Conservation (phyloP, 257 asterid genomes). For the Fraxinus excelsior region DNA sequence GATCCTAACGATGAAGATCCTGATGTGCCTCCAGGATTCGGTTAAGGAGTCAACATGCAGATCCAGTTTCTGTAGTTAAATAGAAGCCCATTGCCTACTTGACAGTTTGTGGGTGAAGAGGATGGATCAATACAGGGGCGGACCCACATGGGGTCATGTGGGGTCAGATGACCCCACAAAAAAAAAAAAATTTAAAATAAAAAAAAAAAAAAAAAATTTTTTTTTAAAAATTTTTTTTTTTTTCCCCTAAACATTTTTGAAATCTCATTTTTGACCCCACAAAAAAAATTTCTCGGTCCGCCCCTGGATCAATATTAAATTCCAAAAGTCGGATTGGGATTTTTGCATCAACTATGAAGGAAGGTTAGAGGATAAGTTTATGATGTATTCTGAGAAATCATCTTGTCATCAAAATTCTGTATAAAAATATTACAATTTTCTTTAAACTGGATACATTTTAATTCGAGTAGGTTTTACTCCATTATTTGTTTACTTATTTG, state of each 20-base stretch:
- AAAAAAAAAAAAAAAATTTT: too few relatives aligned
- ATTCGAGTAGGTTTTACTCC: background rate
- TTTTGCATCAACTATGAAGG: constrained; percentile 11
- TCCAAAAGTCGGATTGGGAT: background rate
- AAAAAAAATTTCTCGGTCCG: too few relatives aligned
- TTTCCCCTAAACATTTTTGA: too few relatives aligned
- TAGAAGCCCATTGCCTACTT: constrained; percentile 3
- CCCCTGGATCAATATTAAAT: too few relatives aligned
- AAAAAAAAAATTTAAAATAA: too few relatives aligned
- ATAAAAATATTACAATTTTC: background rate
- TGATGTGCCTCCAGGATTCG: constrained; percentile 95
- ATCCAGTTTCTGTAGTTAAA: constrained; percentile 10
- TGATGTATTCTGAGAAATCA: constrained; percentile 18
- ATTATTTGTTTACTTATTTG: background rate
- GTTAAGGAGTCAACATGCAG: constrained; percentile 42
- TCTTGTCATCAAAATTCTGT: constrained; percentile 12
- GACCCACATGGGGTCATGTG: too few relatives aligned
- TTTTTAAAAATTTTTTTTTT: too few relatives aligned
- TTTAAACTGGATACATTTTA: background rate
- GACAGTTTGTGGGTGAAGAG: too few relatives aligned
- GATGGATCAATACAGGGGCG: constrained; percentile 13
- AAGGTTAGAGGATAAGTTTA: constrained; percentile 25
- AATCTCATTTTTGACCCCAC: too few relatives aligned
- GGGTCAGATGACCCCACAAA: too few relatives aligned
- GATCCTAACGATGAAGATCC: constrained; percentile 69